Conservation (phyloP, 176 grass and related monocot species). For the Lolium rigidum region DNA sequence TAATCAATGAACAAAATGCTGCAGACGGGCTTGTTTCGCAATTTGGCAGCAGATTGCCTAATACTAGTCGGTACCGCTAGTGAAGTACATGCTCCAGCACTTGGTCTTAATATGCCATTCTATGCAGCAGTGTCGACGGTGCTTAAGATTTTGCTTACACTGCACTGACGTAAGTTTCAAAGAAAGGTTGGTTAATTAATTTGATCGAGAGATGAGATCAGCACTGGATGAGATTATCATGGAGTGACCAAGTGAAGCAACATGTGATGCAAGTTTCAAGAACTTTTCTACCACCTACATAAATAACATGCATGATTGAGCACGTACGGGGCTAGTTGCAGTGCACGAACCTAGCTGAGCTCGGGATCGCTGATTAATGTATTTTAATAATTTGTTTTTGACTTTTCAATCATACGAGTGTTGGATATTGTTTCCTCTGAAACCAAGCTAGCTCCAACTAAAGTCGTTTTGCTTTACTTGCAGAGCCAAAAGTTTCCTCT, state of each 20-base stretch:
- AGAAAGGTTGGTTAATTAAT: background rate
- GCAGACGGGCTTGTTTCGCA: no score
- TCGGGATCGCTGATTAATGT: constrained; percentile 2
- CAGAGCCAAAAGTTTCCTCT: constrained; percentile 26
- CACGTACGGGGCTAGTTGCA: constrained; percentile 22
- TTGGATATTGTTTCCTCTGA: constrained; percentile 33
- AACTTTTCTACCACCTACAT: background rate
- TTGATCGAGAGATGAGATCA: no score
- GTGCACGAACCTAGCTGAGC: background rate
- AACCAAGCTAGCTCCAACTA: constrained; percentile 13
- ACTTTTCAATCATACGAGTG: constrained; percentile 34
- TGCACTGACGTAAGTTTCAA: background rate
- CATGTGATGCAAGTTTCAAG: constrained; percentile 41
- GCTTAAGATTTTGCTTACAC: background rate
- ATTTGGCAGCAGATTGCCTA: no score
- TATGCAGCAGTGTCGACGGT: constrained; percentile 28
- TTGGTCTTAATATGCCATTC: background rate
- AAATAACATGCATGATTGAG: constrained; percentile 5
- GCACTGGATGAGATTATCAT: no score
- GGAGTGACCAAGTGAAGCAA: no score
- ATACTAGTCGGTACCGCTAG: no score
- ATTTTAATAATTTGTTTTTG: constrained; percentile 29
- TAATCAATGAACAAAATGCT: no score
- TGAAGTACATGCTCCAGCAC: background rate
- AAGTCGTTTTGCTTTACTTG: constrained; percentile 35